These are phyloP conservation scores for Microsporum audouinii DNA, from an alignment of 2,329 filamentous ascomycete genomes.

Conservation along the genomic window DNA sequence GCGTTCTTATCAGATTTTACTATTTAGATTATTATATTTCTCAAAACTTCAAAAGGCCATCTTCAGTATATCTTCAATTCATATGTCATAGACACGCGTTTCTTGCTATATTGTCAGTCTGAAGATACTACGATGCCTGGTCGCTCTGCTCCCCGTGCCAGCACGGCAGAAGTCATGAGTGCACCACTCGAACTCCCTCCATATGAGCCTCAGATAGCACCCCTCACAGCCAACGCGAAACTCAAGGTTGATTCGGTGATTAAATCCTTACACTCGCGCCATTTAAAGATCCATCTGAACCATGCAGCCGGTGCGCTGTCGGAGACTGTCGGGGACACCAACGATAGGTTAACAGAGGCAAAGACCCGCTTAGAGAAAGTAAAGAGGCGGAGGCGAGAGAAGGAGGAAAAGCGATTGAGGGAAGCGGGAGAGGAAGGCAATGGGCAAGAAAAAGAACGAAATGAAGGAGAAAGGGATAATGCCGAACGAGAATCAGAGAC, in stretches of 20 bases:
- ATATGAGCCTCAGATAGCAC: slow-evolving; percentile 44
- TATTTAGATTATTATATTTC: background rate
- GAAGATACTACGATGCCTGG: background rate
- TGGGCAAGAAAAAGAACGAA: slow-evolving; percentile 3
- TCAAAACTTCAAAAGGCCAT: background rate
- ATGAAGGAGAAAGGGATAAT: background rate
- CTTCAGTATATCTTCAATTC: background rate
- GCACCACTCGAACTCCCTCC: slow-evolving; percentile 30
- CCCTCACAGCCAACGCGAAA: slow-evolving; percentile 40
- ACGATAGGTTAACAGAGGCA: slow-evolving; percentile 41
- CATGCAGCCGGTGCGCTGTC: slow-evolving; percentile 39
- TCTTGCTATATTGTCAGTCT: background rate
- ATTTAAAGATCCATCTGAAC: slow-evolving; percentile 40
- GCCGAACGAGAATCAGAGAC: slow-evolving; percentile 19
- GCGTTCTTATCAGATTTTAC: background rate
- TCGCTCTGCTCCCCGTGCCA: background rate
- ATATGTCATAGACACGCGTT: background rate
- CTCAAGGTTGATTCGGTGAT: slow-evolving; percentile 37
- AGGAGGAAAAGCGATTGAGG: background rate
- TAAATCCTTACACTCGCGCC: slow-evolving; percentile 30
- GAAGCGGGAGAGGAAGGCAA: background rate
- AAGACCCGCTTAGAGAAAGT: slow-evolving; percentile 27
- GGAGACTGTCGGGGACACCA: slow-evolving; percentile 42
- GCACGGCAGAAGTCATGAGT: background rate
- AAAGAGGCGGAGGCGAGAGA: slow-evolving; percentile 23